These are phyloP conservation scores for Kalmusia sp. DNA, from an alignment of 2,329 filamentous ascomycete species.

Conservation along the genomic window DNA sequence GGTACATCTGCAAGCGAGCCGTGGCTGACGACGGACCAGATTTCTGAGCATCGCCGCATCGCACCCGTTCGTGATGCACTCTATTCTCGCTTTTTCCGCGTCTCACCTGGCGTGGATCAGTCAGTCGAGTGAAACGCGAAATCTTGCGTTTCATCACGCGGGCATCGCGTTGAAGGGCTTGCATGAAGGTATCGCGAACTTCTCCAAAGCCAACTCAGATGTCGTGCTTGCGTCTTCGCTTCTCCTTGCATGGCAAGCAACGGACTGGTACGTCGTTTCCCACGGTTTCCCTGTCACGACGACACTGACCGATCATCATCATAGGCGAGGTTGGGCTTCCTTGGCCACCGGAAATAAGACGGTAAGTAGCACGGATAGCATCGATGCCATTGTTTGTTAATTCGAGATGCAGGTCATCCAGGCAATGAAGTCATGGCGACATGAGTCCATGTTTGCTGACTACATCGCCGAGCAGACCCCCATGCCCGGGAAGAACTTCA, in stretches of 20 bases:
- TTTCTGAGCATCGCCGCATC: slow-evolving; percentile 83
- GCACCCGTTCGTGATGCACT: slow-evolving; percentile 91
- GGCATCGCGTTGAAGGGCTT: slow-evolving; percentile 85
- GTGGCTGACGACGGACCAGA: slow-evolving; percentile 57
- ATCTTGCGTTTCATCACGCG: slow-evolving; percentile 88
- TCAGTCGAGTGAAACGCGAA: slow-evolving; percentile 81
- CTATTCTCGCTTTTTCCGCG: slow-evolving; percentile 90
- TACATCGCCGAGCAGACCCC: slow-evolving; percentile 78
- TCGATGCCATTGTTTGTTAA: slow-evolving; percentile 18
- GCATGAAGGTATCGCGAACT: slow-evolving; percentile 83
- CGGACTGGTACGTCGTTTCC: slow-evolving; percentile 76
- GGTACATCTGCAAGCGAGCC: slow-evolving; percentile 21
- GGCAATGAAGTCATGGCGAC: slow-evolving; percentile 90
- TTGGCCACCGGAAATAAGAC: slow-evolving; percentile 90
- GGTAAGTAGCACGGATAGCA: slow-evolving; percentile 60
- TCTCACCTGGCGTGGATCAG: slow-evolving; percentile 92
- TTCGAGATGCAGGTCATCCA: slow-evolving; percentile 73
- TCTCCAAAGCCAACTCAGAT: slow-evolving; percentile 87
- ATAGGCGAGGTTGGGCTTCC: slow-evolving; percentile 89
- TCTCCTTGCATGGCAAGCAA: slow-evolving; percentile 93
- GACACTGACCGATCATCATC: slow-evolving; percentile 16
- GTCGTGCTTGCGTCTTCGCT: slow-evolving; percentile 90
- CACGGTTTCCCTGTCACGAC: background rate
- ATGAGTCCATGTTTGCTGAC: slow-evolving; percentile 84
- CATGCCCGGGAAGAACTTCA: slow-evolving; percentile 43